Base-by-base conservation (phyloP, 192 early-diverging fungal species). In the Chytriomyces sp. region DNA sequence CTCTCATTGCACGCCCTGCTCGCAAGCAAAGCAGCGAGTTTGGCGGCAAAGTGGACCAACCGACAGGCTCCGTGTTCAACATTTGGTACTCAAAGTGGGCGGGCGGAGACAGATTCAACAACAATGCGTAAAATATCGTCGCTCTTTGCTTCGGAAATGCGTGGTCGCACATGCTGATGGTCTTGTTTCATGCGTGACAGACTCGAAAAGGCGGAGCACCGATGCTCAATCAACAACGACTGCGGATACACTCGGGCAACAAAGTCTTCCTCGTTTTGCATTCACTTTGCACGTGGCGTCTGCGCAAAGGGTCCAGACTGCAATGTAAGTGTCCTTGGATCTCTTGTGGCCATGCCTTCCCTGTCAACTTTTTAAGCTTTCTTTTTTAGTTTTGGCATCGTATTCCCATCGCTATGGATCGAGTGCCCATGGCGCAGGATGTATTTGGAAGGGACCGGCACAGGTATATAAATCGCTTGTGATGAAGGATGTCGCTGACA, bases 241-340 rank as follows among this genome's bases (percentile, higher is more conserved):
- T 82, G 87, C 35, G 94, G 94, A 20, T 83, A 82, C 45, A 95
- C 94, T 0, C 86, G 85, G 53, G 89, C 90, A 9, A 79, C 81
- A 45, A 88, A 85, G 7, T 83, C 86, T 28, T 81, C 88, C 18
- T 87, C 85, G 60, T 95, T 96, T 75, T 96, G 94, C 80, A 77
- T 94, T 18, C 93, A 94, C 76, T 96, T 96, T 86, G 92, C 93
- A 0, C 83, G 90, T 47, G 94, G 94, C 6, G 89, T 87, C 79
- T 96, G 94, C 81, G 82, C 88, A 47, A 87, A 89, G 62, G 94
- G 94, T 13, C 28, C 47, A 13, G 76, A 86, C 49, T 88, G 86
- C 61, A 76, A 72, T 43, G 81, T 80, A 69, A 57, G 67, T 70
- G 7, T 46, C 85, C 67, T 72, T 89, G 89, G 69, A 77, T 85